Evolutionary conservation across 2,329 filamentous ascomycete genomes (phyloP).

Genomic region (Pseudogymnoascus sp.): DNA sequence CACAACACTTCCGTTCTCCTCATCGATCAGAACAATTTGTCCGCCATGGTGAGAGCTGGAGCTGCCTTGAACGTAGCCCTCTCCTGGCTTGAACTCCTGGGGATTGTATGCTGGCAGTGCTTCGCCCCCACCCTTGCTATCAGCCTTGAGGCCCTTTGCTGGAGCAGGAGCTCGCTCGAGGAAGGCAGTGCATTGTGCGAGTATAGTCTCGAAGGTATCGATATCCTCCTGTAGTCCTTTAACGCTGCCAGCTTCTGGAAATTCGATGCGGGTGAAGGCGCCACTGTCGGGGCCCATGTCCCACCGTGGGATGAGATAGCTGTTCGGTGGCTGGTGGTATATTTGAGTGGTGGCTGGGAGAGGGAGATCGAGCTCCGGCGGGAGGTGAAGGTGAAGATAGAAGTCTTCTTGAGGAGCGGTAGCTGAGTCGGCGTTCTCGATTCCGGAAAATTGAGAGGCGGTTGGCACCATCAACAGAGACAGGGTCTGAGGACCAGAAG

Average conservation of each 20-base stretch:
- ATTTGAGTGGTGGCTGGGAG: slow-evolving; percentile 94
- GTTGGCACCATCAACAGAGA: slow-evolving; percentile 95
- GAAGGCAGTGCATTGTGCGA: slow-evolving; percentile 96
- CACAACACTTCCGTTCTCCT: slow-evolving; percentile 92
- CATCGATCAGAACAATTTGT: slow-evolving; percentile 86
- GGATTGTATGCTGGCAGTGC: slow-evolving; percentile 64
- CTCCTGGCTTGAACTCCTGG: slow-evolving; percentile 66
- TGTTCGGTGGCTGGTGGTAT: slow-evolving; percentile 86
- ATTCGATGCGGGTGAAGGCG: slow-evolving; percentile 88
- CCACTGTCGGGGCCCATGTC: slow-evolving; percentile 81
- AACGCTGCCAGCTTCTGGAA: slow-evolving; percentile 64
- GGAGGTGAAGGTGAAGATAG: slow-evolving; percentile 90
- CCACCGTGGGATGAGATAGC: slow-evolving; percentile 93
- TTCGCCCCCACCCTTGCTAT: slow-evolving; percentile 21
- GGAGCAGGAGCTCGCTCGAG: slow-evolving; percentile 68
- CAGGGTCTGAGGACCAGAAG: slow-evolving; percentile 79
- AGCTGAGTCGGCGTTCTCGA: slow-evolving; percentile 45
- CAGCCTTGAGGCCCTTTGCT: slow-evolving; percentile 9
- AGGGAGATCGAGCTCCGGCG: slow-evolving; percentile 87
- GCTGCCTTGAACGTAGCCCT: slow-evolving; percentile 63
- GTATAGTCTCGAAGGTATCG: slow-evolving; percentile 93
- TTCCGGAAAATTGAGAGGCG: slow-evolving; percentile 55
- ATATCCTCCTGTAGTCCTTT: slow-evolving; percentile 79
- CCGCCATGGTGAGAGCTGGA: slow-evolving; percentile 52
- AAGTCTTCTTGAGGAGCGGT: slow-evolving; percentile 75